phyloP scores from a whole-genome alignment of 1,284 basidiomycete genomes.

The Rhodotorula sp. region DNA sequence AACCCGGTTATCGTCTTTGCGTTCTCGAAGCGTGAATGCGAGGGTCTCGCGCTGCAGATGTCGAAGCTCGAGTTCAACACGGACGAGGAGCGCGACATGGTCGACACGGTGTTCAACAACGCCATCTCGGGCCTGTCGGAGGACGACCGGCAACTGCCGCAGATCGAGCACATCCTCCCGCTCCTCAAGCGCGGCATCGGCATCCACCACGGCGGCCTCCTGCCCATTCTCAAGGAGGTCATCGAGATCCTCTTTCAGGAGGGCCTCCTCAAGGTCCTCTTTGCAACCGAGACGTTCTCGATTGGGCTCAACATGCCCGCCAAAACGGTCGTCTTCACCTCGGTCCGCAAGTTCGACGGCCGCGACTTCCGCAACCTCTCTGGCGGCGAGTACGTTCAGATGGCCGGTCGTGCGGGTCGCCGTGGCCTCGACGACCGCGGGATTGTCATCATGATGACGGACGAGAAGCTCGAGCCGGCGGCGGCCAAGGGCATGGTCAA shows the following conservation, averaged over 20 bases:
- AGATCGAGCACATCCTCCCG: constrained; percentile 91
- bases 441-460: constrained; percentile 99
- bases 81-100: constrained; percentile 87
- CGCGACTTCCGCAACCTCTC: constrained; percentile 88
- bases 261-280: constrained; percentile 97
- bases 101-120: constrained; percentile 88
- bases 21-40: constrained; percentile 98
- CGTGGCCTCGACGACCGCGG: constrained; percentile 98
- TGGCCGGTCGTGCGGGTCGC: constrained; percentile 97
- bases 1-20: constrained; percentile 99
- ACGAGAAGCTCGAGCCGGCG: constrained; percentile 92
- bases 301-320: constrained; percentile 99
- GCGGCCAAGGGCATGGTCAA: constrained; percentile 97
- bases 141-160: constrained; percentile 87
- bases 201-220: constrained; percentile 95
- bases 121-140: constrained; percentile 86
- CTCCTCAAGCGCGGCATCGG: constrained; percentile 94
- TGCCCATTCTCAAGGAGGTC: constrained; percentile 97
- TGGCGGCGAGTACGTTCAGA: constrained; percentile 91
- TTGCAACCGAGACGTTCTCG: constrained; percentile 99
- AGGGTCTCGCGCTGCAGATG: constrained; percentile 85
- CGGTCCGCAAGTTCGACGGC: constrained; percentile 94
- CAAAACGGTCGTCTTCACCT: constrained; percentile 97
- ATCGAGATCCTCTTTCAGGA: constrained; percentile 99
- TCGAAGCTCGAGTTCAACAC: constrained; percentile 96